Base-by-base conservation (phyloP, 139 green algal species). In the Chlamydomonas schloesseri region DNA sequence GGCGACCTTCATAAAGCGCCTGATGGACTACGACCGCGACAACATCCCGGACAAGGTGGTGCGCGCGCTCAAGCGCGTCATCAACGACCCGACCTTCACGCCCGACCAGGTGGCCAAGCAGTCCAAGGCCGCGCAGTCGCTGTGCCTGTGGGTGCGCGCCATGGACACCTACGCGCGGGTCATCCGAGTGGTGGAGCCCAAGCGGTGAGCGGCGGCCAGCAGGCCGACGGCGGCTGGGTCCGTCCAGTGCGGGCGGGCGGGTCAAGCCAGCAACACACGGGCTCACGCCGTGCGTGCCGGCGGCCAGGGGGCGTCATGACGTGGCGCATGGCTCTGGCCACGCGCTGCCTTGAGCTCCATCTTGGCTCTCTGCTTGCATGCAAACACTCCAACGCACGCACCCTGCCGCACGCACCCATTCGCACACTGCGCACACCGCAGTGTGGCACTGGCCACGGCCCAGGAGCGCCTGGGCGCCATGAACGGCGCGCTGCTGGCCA, bases 71-170 rank as follows among this genome's bases (percentile, higher is more conserved):
- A 92, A 94, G 84, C 85, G 92, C 20, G 88, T 96, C 65, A 94
- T 97, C 33, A 88, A 94, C 5, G 89, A 96, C 88, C 91, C 92
- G 14, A 60, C 71, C 31, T 98, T 96, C 92, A 93, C 89, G 3
- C 90, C 93, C 72, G 95, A 97, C 33, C 91, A 93, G 67, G 94
- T 98, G 13, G 94, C 90, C 58, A 95, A 95, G 84, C 93, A 96
- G 82, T 93, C 81, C 81, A 94, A 95, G 68, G 95, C 95, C 0
- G 94, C 94, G 47, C 94, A 93, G 92, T 93, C 80, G 21, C 91
- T 98, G 83, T 98, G 95, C 88, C 91, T 97, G 88, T 98, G 95
- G 95, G 91, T 92, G 68, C 88, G 93, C 17, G 95, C 95, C 75
- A 98, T 98, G 95, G 95, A 98, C 81, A 93, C 93, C 23, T 97